phyloP scores from a whole-genome alignment of 23 red algal genomes.

The Gracilariopsis chorda region DNA sequence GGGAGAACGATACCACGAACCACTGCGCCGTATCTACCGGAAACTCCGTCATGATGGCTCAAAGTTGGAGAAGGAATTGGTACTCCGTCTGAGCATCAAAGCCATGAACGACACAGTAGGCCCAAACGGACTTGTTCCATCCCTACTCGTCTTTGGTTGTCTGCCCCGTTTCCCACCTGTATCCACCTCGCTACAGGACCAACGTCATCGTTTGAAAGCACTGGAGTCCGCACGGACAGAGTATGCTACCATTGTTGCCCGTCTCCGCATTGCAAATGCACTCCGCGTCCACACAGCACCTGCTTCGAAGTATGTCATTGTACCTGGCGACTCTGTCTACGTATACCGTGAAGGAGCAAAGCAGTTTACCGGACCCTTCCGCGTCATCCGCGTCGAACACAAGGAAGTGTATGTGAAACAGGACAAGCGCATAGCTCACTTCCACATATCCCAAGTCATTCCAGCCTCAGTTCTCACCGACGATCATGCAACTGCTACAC shows the following conservation, averaged over 20 bases:
- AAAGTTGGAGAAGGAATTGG: neutral
- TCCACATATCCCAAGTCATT: neutral
- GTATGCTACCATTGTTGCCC: neutral
- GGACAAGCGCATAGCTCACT: neutral
- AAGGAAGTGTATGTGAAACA: slow-evolving; percentile 1
- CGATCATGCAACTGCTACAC: neutral
- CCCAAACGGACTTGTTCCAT: neutral
- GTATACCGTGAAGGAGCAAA: slow-evolving; percentile 14
- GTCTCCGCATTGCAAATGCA: neutral
- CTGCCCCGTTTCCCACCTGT: neutral
- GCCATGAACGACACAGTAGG: slow-evolving; percentile 39
- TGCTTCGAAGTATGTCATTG: neutral
- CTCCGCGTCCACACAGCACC: neutral
- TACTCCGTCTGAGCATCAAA: neutral
- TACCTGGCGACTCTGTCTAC: neutral
- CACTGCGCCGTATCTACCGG: neutral
- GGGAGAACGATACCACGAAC: neutral
- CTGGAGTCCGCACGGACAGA: neutral
- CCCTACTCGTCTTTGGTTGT: neutral
- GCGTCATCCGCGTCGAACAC: neutral
- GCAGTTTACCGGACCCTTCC: neutral
- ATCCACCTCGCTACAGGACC: neutral
- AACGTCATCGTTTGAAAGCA: neutral
- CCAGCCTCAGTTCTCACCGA: slow-evolving; percentile 11
- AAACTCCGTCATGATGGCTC: neutral